Base-by-base conservation (phyloP, 1,284 basidiomycete species). In the Pyrrhoderma lamaoense region DNA sequence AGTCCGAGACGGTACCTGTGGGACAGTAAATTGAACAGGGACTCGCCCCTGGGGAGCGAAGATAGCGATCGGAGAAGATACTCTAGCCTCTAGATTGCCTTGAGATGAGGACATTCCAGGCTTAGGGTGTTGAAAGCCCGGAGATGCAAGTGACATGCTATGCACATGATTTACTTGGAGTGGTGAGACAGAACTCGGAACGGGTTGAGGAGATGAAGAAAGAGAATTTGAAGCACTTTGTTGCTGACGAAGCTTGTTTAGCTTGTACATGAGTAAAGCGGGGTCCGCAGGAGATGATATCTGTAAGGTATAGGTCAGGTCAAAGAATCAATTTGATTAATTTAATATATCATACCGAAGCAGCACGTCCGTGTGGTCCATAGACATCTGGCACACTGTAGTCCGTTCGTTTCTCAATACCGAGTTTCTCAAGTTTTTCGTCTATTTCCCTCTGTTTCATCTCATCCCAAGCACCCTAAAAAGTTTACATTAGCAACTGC, bases 221-320 rank as follows among this genome's bases (percentile, higher is more conserved):
- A 80, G 62, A 2, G 82, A 85, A 57, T 74, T 76, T 1, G 80
- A 76, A 16, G 68, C 68, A 39, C 71, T 73, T 59, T 87, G 85
- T 0, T 83, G 76, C 64, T 83, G 80, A 58, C 88, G 85, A 8
- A 90, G 70, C 65, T 86, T 89, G 67, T 88, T 88, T 42, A 90
- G 71, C 63, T 88, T 89, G 69, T 85, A 89, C 59, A 79, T 74
- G 22, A 90, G 70, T 22, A 90, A 67, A 16, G 82, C 82, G 38
- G 88, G 86, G 62, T 89, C 87, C 5, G 87, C 87, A 21, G 88
- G 86, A 18, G 86, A 89, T 2, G 87, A 90, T 66, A 90, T 87
- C 87, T 90, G 60, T n/a, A 45, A 44, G 43, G n/a, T 40, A 40
- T 34, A 31, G n/a, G 21, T 35, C 11, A 23, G 16, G 19, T 27